Percentiles rank a stretch among this genome's conserved stretches.
Conservation (phyloP, 2,329 filamentous ascomycete species). For the Colletotrichum orchidophilum region DNA sequence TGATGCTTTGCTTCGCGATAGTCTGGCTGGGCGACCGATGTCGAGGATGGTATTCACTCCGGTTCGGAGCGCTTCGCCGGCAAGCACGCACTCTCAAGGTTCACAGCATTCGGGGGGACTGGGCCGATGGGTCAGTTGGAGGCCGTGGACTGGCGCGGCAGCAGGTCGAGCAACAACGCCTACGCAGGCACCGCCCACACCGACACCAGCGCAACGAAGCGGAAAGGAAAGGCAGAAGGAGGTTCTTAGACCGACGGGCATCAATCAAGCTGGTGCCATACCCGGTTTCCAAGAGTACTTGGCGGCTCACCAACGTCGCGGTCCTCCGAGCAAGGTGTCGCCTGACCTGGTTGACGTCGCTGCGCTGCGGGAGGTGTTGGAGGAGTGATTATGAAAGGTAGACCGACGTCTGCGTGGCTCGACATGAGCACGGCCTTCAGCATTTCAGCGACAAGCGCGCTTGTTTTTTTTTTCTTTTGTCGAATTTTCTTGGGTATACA, state of each 20-base stretch:
- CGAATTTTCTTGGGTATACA: not conserved
- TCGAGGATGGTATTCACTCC: slow-evolving; percentile 45
- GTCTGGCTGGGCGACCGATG: slow-evolving; percentile 51
- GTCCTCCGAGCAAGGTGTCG: slow-evolving; percentile 64
- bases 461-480: not conserved
- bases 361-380: slow-evolving; percentile 68
- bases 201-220: slow-evolving; percentile 29
- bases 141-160: slow-evolving; percentile 51
- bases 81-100: slow-evolving; percentile 38
- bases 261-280: slow-evolving; percentile 81
- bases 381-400: slow-evolving; percentile 39
- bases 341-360: slow-evolving; percentile 67
- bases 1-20: slow-evolving; percentile 68
- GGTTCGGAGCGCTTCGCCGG: slow-evolving; percentile 39
- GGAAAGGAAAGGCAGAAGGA: slow-evolving; percentile 39
- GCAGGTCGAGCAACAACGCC: slow-evolving; percentile 10
- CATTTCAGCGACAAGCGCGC: not conserved
- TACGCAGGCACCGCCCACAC: slow-evolving; percentile 34
- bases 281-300: slow-evolving; percentile 73
- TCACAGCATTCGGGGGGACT: slow-evolving; percentile 41
- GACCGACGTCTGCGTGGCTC: not conserved
- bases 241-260: slow-evolving; percentile 69
- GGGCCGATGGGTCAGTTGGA: slow-evolving; percentile 59
- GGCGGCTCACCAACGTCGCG: slow-evolving; percentile 59
- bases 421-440: not conserved